phyloP scores from a whole-genome alignment of 2,329 filamentous ascomycete genomes.

The Penicillium sp. region DNA sequence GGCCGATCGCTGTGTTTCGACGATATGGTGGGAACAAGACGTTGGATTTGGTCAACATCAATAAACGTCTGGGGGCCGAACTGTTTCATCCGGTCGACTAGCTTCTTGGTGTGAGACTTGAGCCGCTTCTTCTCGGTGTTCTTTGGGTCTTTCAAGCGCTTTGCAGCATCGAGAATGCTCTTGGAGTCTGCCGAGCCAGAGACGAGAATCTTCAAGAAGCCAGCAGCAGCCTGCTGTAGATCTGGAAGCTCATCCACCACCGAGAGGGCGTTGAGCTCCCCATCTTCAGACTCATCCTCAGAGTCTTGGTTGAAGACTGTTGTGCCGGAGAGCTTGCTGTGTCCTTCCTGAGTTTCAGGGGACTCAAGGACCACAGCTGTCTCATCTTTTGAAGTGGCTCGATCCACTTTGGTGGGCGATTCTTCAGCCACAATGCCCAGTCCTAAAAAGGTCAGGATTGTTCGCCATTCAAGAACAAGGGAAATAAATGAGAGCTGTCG shows the following conservation, averaged over 20 bases:
- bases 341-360: conserved; percentile 26
- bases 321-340: conserved; percentile 35
- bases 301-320: conserved; percentile 26
- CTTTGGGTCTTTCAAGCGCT: conserved; percentile 29
- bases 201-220: conserved; percentile 40
- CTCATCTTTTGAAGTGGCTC: conserved; percentile 9
- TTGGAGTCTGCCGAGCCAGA: conserved; percentile 27
- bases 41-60: conserved; percentile 29
- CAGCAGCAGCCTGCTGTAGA: conserved; percentile 33
- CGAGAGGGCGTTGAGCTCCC: conserved; percentile 35
- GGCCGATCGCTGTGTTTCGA: conserved; percentile 15
- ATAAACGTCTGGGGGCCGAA: conserved; percentile 40
- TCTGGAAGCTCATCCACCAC: conserved; percentile 42
- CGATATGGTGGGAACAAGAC: conserved; percentile 29
- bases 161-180: conserved; percentile 29
- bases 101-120: conserved; percentile 20
- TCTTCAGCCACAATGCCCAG: conserved; percentile 14
- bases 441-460: conserved; percentile 14
- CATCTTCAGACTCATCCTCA: conserved; percentile 23
- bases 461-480: background rate
- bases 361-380: conserved; percentile 22
- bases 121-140: conserved; percentile 32
- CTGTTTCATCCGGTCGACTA: conserved; percentile 25
- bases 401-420: conserved; percentile 9
- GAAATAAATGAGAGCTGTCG: no score